Percentiles rank a stretch among this genome's conserved stretches.
Conservation (phyloP, 306 rosid genomes). For the Acacia melanoxylon region DNA sequence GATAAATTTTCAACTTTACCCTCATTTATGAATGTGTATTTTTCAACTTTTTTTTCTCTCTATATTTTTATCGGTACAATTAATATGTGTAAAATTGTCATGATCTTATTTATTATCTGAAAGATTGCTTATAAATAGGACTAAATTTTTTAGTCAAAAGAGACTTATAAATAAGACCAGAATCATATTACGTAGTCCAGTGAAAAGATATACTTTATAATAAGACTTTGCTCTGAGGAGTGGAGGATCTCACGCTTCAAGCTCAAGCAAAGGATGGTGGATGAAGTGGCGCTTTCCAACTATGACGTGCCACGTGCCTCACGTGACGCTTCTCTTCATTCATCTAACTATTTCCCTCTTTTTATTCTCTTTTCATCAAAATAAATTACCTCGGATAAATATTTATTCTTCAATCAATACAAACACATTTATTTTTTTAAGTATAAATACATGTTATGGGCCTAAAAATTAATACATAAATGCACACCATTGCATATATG, state of each 20-base stretch:
- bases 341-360: background rate
- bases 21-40: too few relatives aligned
- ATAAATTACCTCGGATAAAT: background rate
- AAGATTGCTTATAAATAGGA: too few relatives aligned
- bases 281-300: constrained; percentile 61
- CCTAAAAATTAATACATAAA: background rate
- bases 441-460: background rate
- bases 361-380: background rate
- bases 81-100: too few relatives aligned
- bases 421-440: too few relatives aligned
- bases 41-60: too few relatives aligned
- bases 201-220: background rate
- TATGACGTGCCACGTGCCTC: constrained; percentile 44
- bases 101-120: too few relatives aligned
- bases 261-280: constrained; percentile 53
- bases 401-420: background rate
- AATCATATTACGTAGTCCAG: too few relatives aligned
- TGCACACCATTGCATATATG: too few relatives aligned
- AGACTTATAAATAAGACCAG: too few relatives aligned
- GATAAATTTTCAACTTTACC: too few relatives aligned
- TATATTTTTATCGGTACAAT: too few relatives aligned
- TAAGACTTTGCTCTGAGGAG: background rate
- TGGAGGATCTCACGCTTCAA: constrained; percentile 52
- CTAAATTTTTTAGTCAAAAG: too few relatives aligned
- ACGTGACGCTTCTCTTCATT: constrained; percentile 21